These are phyloP conservation scores for Scalesia atractyloides DNA, from an alignment of 129 eudicot genomes.

Conservation along the genomic window DNA sequence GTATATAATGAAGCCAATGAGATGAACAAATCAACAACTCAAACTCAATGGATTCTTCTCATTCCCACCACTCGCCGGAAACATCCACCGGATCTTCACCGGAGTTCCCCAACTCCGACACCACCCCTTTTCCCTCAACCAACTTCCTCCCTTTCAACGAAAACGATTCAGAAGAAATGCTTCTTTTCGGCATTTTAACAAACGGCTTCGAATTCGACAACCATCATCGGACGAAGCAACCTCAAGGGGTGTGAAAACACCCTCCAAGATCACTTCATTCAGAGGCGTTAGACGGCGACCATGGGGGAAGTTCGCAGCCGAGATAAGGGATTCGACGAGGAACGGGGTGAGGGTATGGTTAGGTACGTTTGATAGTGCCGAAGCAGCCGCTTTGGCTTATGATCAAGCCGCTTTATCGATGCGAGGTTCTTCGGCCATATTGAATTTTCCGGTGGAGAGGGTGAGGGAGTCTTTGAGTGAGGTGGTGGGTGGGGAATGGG, in stretches of 20 bases:
- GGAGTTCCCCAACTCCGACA: slow-evolving; percentile 28
- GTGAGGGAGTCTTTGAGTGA: slow-evolving; percentile 59
- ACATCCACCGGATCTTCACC: slow-evolving; percentile 37
- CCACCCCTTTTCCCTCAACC: neutral
- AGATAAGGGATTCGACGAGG: slow-evolving; percentile 78
- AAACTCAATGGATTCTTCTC: slow-evolving; percentile 36
- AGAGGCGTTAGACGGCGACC: slow-evolving; percentile 76
- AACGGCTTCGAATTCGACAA: slow-evolving; percentile 16
- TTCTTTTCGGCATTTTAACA: slow-evolving; percentile 41
- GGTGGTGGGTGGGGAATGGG: slow-evolving; percentile 28
- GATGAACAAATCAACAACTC: neutral
- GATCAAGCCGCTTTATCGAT: slow-evolving; percentile 74
- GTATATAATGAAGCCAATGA: slow-evolving; percentile 24
- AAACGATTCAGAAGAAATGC: slow-evolving; percentile 56
- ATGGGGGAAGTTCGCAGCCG: slow-evolving; percentile 85
- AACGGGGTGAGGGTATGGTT: slow-evolving; percentile 77
- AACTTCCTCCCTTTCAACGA: slow-evolving; percentile 54
- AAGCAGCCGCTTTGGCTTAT: slow-evolving; percentile 75
- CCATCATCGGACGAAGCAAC: slow-evolving; percentile 30
- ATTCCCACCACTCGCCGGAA: slow-evolving; percentile 37
- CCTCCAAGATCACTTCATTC: slow-evolving; percentile 30
- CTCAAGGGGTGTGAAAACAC: slow-evolving; percentile 6
- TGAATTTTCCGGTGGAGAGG: slow-evolving; percentile 62
- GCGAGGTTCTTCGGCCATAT: slow-evolving; percentile 55
- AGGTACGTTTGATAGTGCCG: slow-evolving; percentile 72